These are phyloP conservation scores for Saturnispora halmiae DNA, from an alignment of 805 yeast species.

Conservation along the genomic window DNA sequence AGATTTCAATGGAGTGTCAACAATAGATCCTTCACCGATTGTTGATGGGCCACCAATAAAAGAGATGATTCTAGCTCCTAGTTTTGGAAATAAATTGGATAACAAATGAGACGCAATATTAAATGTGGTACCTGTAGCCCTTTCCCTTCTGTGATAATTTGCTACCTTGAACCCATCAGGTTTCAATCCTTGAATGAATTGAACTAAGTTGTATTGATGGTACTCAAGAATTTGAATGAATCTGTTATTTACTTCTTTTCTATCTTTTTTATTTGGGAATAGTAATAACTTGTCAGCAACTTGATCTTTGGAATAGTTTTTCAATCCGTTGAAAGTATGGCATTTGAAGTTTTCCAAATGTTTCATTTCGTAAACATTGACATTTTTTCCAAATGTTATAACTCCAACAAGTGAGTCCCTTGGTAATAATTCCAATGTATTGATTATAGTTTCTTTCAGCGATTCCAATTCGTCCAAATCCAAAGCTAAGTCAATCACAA, in stretches of 20 bases:
- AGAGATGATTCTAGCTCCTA: slow-evolving; percentile 46
- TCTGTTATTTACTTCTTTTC: slow-evolving; percentile 22
- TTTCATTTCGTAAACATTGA: slow-evolving; percentile 46
- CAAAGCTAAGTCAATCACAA: slow-evolving; percentile 49
- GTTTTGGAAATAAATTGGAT: slow-evolving; percentile 32
- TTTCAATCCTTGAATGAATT: slow-evolving; percentile 39
- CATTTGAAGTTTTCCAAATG: slow-evolving; percentile 28
- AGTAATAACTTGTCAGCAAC: slow-evolving; percentile 35
- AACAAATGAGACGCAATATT: slow-evolving; percentile 37
- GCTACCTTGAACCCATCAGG: slow-evolving; percentile 42
- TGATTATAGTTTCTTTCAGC: slow-evolving; percentile 40
- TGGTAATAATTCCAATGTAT: slow-evolving; percentile 39
- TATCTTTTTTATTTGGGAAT: slow-evolving; percentile 20
- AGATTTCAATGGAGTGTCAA: slow-evolving; percentile 45
- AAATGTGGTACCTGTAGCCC: slow-evolving; percentile 55
- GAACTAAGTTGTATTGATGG: slow-evolving; percentile 43
- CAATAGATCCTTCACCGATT: slow-evolving; percentile 55
- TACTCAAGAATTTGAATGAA: slow-evolving; percentile 40
- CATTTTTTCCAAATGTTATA: slow-evolving; percentile 51
- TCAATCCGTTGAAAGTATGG: slow-evolving; percentile 48
- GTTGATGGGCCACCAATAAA: slow-evolving; percentile 62
- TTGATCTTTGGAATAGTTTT: slow-evolving; percentile 40
- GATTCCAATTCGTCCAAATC: slow-evolving; percentile 39
- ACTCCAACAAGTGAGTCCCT: slow-evolving; percentile 48
- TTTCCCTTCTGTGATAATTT: slow-evolving; percentile 37